Conservation (phyloP, 306 rosid species). For the Calophaca sinica region DNA sequence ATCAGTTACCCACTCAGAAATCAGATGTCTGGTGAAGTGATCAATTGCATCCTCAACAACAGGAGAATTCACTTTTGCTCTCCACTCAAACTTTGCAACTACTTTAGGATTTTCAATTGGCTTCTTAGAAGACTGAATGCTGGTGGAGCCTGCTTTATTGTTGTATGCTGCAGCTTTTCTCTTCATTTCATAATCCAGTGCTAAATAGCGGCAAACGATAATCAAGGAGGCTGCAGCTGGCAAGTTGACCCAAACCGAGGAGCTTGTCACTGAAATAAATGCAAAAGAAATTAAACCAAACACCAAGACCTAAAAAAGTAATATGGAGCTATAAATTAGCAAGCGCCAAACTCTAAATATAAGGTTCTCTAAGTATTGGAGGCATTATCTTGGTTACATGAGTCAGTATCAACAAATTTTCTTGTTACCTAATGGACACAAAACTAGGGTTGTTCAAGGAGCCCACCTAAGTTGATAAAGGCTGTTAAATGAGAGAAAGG, state of each 20-base stretch:
- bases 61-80: conserved; percentile 88
- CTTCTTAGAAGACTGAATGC: conserved; percentile 60
- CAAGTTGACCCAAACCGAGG: conserved; percentile 96
- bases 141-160: conserved; percentile 62
- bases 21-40: conserved; percentile 77
- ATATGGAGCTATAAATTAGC: conserved; percentile 33
- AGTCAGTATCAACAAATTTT: conserved; percentile 17
- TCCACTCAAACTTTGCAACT: conserved; percentile 79
- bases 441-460: conserved; percentile 13
- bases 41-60: conserved; percentile 93
- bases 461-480: conserved; percentile 33
- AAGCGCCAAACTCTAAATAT: conserved; percentile 30
- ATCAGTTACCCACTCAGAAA: conserved; percentile 94
- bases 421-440: neutral
- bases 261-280: conserved; percentile 90
- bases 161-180: conserved; percentile 87
- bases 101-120: conserved; percentile 59
- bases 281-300: conserved; percentile 48
- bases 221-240: conserved; percentile 90
- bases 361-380: conserved; percentile 5
- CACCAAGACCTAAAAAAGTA: conserved; percentile 33
- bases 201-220: conserved; percentile 74
- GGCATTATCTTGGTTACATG: conserved; percentile 35
- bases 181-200: conserved; percentile 86
- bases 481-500: no score